Conservation (phyloP, 1,139 yeast species). For the Diutina mesorugosa region DNA sequence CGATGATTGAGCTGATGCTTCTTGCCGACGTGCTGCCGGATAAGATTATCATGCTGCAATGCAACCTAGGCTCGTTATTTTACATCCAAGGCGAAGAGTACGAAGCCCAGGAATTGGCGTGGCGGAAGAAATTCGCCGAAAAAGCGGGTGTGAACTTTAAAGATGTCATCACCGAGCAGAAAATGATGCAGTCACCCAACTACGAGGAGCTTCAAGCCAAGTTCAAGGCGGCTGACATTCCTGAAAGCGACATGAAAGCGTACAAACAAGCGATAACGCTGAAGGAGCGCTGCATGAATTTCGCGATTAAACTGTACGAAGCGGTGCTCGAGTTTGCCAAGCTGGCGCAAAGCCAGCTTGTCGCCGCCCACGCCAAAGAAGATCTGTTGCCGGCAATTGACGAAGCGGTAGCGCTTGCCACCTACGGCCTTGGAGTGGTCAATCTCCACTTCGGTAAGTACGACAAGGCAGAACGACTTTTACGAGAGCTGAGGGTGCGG, state of each 20-base stretch:
- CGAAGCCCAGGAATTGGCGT: conserved; percentile 34
- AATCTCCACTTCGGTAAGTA: conserved; percentile 44
- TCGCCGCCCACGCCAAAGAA: not conserved
- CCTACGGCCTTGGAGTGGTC: conserved; percentile 78
- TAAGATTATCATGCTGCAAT: conserved; percentile 51
- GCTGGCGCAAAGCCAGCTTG: conserved; percentile 11
- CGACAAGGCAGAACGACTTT: conserved; percentile 43
- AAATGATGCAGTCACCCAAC: conserved; percentile 1
- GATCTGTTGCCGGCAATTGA: conserved; percentile 6
- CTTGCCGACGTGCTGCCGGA: conserved; percentile 58
- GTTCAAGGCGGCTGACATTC: conserved; percentile 8
- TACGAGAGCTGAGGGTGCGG: conserved; percentile 60
- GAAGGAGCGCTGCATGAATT: conserved; percentile 26
- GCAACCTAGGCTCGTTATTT: conserved; percentile 60
- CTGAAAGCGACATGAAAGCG: conserved; percentile 7
- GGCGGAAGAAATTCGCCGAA: conserved; percentile 14
- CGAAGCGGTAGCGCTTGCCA: conserved; percentile 67
- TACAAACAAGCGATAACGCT: conserved; percentile 9
- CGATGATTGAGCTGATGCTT: conserved; percentile 65
- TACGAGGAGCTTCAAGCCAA: conserved; percentile 6
- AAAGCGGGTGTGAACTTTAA: conserved; percentile 14
- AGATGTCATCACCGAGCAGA: conserved; percentile 9
- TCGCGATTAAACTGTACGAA: conserved; percentile 35
- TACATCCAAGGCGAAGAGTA: conserved; percentile 60
- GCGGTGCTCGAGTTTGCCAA: conserved; percentile 45